Evolutionary conservation across 2,329 filamentous ascomycete species (phyloP), one percentile per base, ranked within the genome.

Genomic region (Sclerotinia nivalis): DNA sequence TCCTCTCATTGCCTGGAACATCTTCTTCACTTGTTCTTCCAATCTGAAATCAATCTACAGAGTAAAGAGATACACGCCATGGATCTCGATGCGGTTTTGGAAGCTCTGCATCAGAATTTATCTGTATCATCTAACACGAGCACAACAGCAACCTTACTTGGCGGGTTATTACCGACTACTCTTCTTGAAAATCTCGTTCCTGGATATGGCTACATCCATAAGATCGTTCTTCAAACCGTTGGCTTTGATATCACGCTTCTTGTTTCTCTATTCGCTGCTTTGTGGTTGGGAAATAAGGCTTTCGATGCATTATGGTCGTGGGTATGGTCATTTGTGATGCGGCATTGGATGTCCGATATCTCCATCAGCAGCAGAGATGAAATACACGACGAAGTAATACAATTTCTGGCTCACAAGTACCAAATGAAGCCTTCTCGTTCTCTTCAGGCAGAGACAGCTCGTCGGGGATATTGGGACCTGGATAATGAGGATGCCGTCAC

Each of bases 301-400:
- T 73, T 76, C 66, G 74, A 75, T n/a, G 81, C 82, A 67, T 60
- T 81, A 4, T 82, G 78, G 74, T 50, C 68, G 12, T 74, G 78
- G 1, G 55, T 81, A 0, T 81, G 82, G 59, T 71, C 74, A 15
- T 69, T 85, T 22, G 72, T 86, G 40, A 78, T 78, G n/a, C 76
- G 78, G 9, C 13, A 87, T 72, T 80, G 87, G 68, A 85, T 83
- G 78, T 82, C 84, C 66, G 82, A 81, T 71, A 81, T 90, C 69
- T 83, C 83, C 65, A 81, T 90, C 61, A 82, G 80, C 70, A 84
- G 84, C 71, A 82, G 82, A 56, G 88, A 90, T 74, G 83, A 86
- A 68, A 87, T 89, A 40, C 88, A 88, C 74, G 66, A 76, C 4
- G 85, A 89, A 66, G 74, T 90, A 62, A 87, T 89, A 81, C 83